These are phyloP conservation scores for Spatholobus suberectus DNA, from an alignment of 306 rosid genomes.

Conservation along the genomic window DNA sequence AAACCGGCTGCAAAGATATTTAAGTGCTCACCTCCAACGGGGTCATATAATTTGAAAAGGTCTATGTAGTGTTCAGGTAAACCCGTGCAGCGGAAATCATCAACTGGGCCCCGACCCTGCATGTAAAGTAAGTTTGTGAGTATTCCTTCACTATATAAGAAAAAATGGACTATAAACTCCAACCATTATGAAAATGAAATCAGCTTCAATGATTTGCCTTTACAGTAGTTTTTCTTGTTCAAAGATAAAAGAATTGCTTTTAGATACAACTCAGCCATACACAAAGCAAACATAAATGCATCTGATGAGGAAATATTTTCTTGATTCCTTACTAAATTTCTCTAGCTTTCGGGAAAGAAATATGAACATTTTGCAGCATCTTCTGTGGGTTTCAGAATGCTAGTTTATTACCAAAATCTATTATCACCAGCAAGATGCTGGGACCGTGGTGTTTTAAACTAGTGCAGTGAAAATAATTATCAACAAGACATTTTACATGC, in stretches of 20 bases:
- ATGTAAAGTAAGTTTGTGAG: constrained; percentile 18
- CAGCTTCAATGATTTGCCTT: constrained; percentile 19
- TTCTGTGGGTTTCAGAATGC: constrained; percentile 25
- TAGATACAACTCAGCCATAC: neutral
- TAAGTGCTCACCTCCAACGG: constrained; percentile 94
- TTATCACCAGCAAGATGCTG: neutral
- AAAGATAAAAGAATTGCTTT: constrained; percentile 23
- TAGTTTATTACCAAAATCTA: neutral
- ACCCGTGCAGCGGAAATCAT: constrained; percentile 63
- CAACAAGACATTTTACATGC: neutral
- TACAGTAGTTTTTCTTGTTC: constrained; percentile 14
- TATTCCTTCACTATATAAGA: constrained; percentile 24
- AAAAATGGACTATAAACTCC: constrained; percentile 19
- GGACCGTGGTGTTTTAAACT: neutral
- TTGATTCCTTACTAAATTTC: constrained; percentile 29
- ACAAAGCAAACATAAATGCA: constrained; percentile 26
- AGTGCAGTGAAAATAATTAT: constrained; percentile 26
- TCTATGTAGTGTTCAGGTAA: constrained; percentile 81
- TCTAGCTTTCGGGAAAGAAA: neutral
- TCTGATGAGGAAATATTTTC: constrained; percentile 11
- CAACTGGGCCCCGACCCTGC: constrained; percentile 94
- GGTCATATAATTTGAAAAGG: constrained; percentile 75
- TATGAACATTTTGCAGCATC: constrained; percentile 10
- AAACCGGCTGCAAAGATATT: constrained; percentile 97
- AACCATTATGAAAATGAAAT: constrained; percentile 3